A percentile compares a stretch with the other conserved stretches of the same genome.
These are phyloP conservation scores for Diplodia corticola DNA, from an alignment of 2,329 filamentous ascomycete genomes.

Conservation along the genomic window DNA sequence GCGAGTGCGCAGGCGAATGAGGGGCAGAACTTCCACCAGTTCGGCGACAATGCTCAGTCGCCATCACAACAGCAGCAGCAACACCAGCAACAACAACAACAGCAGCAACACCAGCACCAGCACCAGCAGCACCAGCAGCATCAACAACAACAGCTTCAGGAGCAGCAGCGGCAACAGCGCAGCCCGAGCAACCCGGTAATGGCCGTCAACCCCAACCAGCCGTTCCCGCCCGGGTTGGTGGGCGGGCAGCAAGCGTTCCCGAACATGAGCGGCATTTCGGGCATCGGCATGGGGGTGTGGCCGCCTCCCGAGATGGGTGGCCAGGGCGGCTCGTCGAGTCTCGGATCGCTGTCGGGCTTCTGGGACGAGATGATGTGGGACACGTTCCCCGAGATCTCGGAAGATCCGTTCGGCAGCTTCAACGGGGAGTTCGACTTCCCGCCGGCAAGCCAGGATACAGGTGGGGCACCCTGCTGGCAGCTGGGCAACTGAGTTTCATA, in stretches of 20 bases:
- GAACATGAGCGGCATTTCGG: conserved; percentile 24
- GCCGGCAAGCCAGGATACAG: conserved; percentile 16
- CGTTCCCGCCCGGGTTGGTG: not conserved
- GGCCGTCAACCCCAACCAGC: conserved; percentile 8
- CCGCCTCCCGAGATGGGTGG: conserved; percentile 6
- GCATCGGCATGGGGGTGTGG: conserved; percentile 27
- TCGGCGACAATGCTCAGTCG: not conserved
- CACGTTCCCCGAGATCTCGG: conserved; percentile 40
- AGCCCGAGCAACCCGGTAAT: conserved; percentile 19
- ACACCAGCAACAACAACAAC: conserved; percentile 17
- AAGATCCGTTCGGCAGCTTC: conserved; percentile 36
- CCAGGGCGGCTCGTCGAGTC: conserved; percentile 23
- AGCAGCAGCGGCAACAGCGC: conserved; percentile 9
- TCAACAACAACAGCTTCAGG: not conserved
- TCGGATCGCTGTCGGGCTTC: conserved; percentile 36
- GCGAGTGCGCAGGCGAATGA: not conserved
- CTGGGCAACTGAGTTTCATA: conserved; percentile 3
- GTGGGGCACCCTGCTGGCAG: conserved; percentile 32
- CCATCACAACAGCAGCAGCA: not conserved
- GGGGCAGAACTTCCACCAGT: not conserved
- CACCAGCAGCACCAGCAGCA: not conserved
- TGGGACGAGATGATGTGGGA: conserved; percentile 49
- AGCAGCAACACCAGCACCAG: not conserved
- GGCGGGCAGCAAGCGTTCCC: conserved; percentile 14
- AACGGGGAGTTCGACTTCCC: conserved; percentile 36